Base-by-base conservation (phyloP, 495 filamentous ascomycete species). In the Hypoxylon intermedium region DNA sequence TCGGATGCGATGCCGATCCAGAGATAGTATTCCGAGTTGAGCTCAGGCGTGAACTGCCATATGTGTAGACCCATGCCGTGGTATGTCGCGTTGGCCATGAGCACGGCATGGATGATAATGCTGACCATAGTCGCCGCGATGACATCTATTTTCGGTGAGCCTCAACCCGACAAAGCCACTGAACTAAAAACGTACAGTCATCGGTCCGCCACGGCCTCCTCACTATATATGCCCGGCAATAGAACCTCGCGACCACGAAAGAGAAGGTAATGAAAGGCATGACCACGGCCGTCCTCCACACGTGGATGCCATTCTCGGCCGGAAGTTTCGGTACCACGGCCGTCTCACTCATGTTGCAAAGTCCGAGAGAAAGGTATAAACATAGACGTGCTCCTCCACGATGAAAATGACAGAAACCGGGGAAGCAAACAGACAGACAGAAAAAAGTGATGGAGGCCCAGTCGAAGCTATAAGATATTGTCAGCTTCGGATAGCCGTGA, bases 1-100 rank as follows among this genome's bases (percentile, higher is more conserved):
- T 71, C 52, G 11, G 74, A 74, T 3, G 73, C 64, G 40, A 74
- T 67, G 47, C 63, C 71, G 21, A 75, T 68, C 75, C 75, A 78
- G 42, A 72, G 69, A 36, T 69, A 69, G 18, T 72, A 72, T 44
- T 69, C 53, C 13, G 59, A 67, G 23, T 72, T 69, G 3, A 72
- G 58, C 16, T 67, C 63, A 5, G 67, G 67, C 13, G 69, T 72
- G 20, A 63, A 72, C 21, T 72, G 69, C 69, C 69, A 72, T 50
- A 67, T 63, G 44, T 72, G 69, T 19, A 72, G 20, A 6, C 69
- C 69, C 69, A 72, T 72, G 2, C 69, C 69, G 42, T 72, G 62
- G 18, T 72, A 65, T n/a, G 69, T 69, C 12, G 69, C 65, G n/a
- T 53, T 60, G n/a, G 42, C 63, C 51, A 69, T 72, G 12, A 65